Percentiles rank a stretch among this genome's conserved stretches.
Conservation (phyloP, 805 yeast species). For the Tetrapisispora taiwanensis region DNA sequence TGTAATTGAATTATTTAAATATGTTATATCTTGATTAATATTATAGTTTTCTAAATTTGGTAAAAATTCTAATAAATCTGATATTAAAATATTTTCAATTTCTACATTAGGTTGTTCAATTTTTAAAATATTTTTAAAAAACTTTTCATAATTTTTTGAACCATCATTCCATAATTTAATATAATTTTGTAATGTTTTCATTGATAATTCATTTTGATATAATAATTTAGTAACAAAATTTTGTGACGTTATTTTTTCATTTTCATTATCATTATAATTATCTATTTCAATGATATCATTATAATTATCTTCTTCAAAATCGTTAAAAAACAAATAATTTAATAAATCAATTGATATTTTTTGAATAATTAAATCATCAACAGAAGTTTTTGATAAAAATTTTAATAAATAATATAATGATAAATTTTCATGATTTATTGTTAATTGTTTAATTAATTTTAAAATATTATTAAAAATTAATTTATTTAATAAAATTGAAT, state of each 20-base stretch:
- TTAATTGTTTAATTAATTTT: constrained; percentile 27
- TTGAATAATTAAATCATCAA: constrained; percentile 30
- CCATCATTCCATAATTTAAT: constrained; percentile 31
- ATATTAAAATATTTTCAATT: constrained; percentile 3
- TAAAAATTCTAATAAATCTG: constrained; percentile 11
- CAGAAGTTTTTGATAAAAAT: constrained; percentile 27
- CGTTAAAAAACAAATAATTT: constrained; percentile 25
- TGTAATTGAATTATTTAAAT: neutral
- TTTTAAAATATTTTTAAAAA: constrained; percentile 15
- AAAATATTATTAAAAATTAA: constrained; percentile 11
- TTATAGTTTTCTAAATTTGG: constrained; percentile 8
- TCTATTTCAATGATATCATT: constrained; percentile 2
- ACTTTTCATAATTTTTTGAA: constrained; percentile 14
- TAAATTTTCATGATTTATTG: constrained; percentile 30
- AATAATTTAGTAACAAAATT: constrained; percentile 2
- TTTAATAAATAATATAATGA: constrained; percentile 29
- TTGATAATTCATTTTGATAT: constrained; percentile 19
- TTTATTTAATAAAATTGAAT: constrained; percentile 4
- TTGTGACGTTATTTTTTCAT: too few relatives aligned
- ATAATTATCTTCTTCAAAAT: neutral
- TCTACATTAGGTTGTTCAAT: constrained; percentile 13
- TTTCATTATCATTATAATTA: constrained; percentile 3
- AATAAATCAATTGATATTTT: constrained; percentile 22
- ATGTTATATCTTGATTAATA: neutral
- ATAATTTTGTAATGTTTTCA: constrained; percentile 15